Base-by-base conservation (phyloP, 805 yeast species). In the Saitoella complicata region DNA sequence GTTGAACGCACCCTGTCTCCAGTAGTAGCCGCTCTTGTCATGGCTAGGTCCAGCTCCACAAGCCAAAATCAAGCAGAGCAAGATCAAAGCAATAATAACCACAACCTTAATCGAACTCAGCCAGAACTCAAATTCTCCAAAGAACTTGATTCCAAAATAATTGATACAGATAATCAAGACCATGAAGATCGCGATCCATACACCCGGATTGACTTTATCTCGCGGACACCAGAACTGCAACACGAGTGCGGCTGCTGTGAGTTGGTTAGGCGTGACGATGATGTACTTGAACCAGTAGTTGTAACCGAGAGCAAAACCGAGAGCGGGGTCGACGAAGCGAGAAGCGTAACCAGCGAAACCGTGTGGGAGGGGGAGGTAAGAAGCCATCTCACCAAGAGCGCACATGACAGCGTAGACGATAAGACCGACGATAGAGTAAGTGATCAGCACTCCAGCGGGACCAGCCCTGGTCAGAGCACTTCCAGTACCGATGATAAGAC, bases 41-140 rank as follows among this genome's bases (percentile, higher is more conserved):
- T 72, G 75, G 37, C 66, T 59, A 1, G 94, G 94, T 58, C 83
- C 84, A 31, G 94, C 95, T 32, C 94, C 94, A 35, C 80, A 73
- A 93, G 83, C 84, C 5, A 86, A 76, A 44, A 82, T 58, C 53
- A 84, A 78, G 1, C 91, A 81, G 60, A 80, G 84, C 31, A 79
- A 54, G 47, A 84, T 70, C 40, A 84, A 65, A 1, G 91, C 94
- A n/a, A 78, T 58, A 9, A 87, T 85, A 41, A 84, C 65, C 5
- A 82, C 50, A 45, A 84, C 73, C 56, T 84, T 84, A 41, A 82
- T 79, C 31, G 82, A 66, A 1, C 87, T 74, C 13, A 83, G 63
- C 78, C 80, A 77, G 56, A 83, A 85, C 60, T 84, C 94, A 29
- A 77, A 68, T 57, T 84, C 94, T 32, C 95, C 95, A 53, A 79